These are phyloP conservation scores for Colletotrichum coccodes DNA, from an alignment of 2,329 filamentous ascomycete species.

Conservation along the genomic window DNA sequence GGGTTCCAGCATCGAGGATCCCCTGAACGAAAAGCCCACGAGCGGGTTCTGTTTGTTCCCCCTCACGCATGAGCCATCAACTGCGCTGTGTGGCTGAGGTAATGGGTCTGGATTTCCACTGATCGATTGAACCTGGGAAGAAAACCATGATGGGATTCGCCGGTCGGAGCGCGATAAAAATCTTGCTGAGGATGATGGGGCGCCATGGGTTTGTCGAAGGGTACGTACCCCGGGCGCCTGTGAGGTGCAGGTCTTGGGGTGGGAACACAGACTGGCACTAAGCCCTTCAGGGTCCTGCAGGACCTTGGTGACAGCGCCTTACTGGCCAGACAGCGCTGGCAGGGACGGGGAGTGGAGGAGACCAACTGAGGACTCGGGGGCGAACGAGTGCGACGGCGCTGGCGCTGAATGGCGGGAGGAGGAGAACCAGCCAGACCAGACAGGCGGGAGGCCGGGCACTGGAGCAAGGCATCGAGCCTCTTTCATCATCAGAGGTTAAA, in stretches of 20 bases:
- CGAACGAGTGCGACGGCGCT: neutral
- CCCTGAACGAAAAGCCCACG: neutral
- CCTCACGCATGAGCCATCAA: conserved; percentile 15
- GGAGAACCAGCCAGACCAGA: neutral
- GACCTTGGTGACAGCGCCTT: neutral
- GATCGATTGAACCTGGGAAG: neutral
- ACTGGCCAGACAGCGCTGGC: neutral
- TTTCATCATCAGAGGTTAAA: conserved; percentile 35
- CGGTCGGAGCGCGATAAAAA: conserved; percentile 18
- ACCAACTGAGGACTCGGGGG: neutral
- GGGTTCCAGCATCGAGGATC: neutral
- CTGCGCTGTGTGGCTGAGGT: conserved; percentile 11
- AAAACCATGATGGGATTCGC: neutral
- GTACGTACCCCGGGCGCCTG: conserved; percentile 17
- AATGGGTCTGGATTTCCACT: neutral
- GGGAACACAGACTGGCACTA: neutral
- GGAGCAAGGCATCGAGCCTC: conserved; percentile 30
- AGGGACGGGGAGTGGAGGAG: neutral
- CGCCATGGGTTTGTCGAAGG: neutral
- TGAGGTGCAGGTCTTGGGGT: conserved; percentile 8
- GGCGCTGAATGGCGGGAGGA: neutral
- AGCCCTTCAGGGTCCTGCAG: neutral
- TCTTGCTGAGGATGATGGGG: neutral
- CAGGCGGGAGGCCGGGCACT: too few relatives aligned
- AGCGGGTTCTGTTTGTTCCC: conserved; percentile 4